Percentiles rank a stretch among this genome's conserved stretches.
These are phyloP conservation scores for Crepidotus variabilis DNA, from an alignment of 768 basidiomycete genomes.

Conservation along the genomic window DNA sequence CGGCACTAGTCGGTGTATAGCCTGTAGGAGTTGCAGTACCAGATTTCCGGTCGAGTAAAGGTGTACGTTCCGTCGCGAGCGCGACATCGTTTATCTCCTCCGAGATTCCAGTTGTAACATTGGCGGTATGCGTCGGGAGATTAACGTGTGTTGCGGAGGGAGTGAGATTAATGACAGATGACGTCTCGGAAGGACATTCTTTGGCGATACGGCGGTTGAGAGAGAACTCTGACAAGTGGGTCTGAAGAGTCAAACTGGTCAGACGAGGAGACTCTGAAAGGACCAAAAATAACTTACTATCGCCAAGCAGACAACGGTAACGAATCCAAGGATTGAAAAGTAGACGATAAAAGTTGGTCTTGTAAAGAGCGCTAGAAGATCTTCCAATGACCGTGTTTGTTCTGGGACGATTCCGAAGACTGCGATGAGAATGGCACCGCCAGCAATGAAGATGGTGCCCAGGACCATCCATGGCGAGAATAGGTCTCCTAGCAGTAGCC, in stretches of 20 bases:
- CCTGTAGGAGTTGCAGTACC: conserved; percentile 24
- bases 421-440: conserved; percentile 85
- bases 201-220: conserved; percentile 36
- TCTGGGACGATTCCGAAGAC: conserved; percentile 92
- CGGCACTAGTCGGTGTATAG: conserved; percentile 16
- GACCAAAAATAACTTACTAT: conserved; percentile 44
- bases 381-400: conserved; percentile 80
- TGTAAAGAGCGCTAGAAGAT: conserved; percentile 72
- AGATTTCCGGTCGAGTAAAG: conserved; percentile 44
- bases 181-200: conserved; percentile 18
- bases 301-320: conserved; percentile 55
- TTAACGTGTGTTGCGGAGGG: conserved; percentile 29
- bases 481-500: conserved; percentile 76
- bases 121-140: conserved; percentile 34
- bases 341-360: conserved; percentile 78
- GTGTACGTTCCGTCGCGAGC: conserved; percentile 51
- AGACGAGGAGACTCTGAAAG: not conserved
- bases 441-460: conserved; percentile 85
- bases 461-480: conserved; percentile 83
- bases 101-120: conserved; percentile 32
- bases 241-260: conserved; percentile 37
- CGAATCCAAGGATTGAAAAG: conserved; percentile 66
- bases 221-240: conserved; percentile 69
- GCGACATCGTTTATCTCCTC: conserved; percentile 26
- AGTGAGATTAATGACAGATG: conserved; percentile 15